A percentile compares a stretch with the other conserved stretches of the same genome.
Evolutionary conservation across 371 early-diverging fungal genomes (phyloP).

Genomic region (Lichtheimia ornata): DNA sequence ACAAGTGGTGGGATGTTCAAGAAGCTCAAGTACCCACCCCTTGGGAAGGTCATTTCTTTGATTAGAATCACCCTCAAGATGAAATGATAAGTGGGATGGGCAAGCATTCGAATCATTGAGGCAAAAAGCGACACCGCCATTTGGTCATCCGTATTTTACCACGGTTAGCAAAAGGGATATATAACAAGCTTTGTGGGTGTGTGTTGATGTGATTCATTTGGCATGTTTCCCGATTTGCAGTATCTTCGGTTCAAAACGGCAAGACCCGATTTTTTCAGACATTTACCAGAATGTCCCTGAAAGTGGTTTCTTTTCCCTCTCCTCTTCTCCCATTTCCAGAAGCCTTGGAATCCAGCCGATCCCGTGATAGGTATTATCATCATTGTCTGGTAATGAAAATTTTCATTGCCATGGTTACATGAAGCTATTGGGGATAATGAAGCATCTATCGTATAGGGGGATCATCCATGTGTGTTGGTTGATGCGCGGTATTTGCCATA

Average conservation of each 20-base stretch:
- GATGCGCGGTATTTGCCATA: too few relatives aligned
- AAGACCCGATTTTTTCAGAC: slow-evolving; percentile 8
- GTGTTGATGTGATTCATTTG: slow-evolving; percentile 6
- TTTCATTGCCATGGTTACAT: too few relatives aligned
- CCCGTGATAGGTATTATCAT: too few relatives aligned
- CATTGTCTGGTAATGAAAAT: too few relatives aligned
- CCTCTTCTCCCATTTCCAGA: too few relatives aligned
- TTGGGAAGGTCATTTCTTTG: background rate
- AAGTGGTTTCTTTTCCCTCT: too few relatives aligned
- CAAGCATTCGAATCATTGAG: background rate
- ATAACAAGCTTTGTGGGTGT: background rate
- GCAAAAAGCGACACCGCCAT: background rate
- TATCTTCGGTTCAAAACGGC: background rate
- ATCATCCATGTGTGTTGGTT: too few relatives aligned
- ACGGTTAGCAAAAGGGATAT: background rate
- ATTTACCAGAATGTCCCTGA: slow-evolving; percentile 2
- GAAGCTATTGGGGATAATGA: too few relatives aligned
- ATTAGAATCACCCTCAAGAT: background rate
- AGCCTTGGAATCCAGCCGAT: too few relatives aligned
- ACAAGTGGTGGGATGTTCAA: slow-evolving; percentile 1
- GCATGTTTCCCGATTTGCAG: slow-evolving; percentile 9
- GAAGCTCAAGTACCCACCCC: background rate
- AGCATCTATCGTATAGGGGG: too few relatives aligned
- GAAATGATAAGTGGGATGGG: background rate
- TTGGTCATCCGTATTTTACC: slow-evolving; percentile 2